Conservation (phyloP, 345 rosid species). For the Gossypium mustelinum region DNA sequence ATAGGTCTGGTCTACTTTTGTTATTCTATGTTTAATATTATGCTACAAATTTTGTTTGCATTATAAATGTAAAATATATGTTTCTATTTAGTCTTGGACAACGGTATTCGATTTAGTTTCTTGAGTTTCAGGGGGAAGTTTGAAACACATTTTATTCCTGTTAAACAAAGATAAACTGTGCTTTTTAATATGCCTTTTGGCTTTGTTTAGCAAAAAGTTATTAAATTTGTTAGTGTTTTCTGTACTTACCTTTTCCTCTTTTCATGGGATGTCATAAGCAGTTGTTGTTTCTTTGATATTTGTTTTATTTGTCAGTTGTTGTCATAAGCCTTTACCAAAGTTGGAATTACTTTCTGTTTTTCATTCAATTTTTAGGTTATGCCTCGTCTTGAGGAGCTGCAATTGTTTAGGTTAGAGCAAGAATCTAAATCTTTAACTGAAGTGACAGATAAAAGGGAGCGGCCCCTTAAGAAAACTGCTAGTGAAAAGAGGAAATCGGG, state of each 20-base stretch:
- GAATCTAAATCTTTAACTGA: conserved; percentile 39
- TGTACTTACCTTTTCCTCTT: no score
- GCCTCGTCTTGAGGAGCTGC: conserved; percentile 86
- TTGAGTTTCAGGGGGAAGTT: neutral
- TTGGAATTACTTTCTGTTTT: neutral
- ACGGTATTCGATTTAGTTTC: neutral
- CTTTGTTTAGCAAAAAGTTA: no score
- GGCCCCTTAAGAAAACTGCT: conserved; percentile 32
- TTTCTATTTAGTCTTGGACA: neutral
- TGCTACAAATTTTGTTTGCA: neutral
- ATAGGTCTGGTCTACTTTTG: neutral
- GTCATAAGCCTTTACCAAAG: neutral
- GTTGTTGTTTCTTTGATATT: no score
- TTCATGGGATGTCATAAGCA: no score
- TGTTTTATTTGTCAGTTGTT: no score
- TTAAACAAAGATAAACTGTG: neutral
- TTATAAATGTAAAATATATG: neutral
- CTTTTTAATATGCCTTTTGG: neutral
- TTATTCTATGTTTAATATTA: neutral
- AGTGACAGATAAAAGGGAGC: conserved; percentile 40
- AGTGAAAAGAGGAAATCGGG: conserved; percentile 69
- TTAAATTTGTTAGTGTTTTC: no score
- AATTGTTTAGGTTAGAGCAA: conserved; percentile 49
- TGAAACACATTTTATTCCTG: neutral
- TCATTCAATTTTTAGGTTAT: conserved; percentile 45